Conservation (phyloP, 768 basidiomycete species). For the Galerina marginata region DNA sequence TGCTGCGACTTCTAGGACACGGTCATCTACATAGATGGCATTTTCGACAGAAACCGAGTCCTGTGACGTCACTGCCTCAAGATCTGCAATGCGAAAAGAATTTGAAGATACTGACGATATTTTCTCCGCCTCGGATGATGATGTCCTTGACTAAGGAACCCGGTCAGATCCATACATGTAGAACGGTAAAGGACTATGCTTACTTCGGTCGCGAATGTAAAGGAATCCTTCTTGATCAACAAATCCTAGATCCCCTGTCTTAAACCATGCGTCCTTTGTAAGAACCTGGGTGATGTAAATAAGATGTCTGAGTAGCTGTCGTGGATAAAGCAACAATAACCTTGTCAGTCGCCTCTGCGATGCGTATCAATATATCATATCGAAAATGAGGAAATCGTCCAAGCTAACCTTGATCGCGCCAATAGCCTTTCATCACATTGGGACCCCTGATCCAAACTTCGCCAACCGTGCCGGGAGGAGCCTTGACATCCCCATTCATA, state of each 20-base stretch:
- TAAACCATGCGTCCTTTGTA: constrained; percentile 62
- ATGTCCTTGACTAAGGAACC: constrained; percentile 58
- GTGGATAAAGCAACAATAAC: constrained; percentile 15
- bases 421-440: constrained; percentile 68
- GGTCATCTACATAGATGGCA: constrained; percentile 57
- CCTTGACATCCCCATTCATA: constrained; percentile 41
- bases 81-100: background rate
- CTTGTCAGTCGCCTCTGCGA: constrained; percentile 47
- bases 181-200: constrained; percentile 16
- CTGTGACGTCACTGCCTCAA: constrained; percentile 29
- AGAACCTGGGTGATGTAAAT: constrained; percentile 27
- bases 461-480: constrained; percentile 45
- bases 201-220: constrained; percentile 60
- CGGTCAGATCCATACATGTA: constrained; percentile 3
- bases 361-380: background rate
- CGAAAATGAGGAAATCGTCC: background rate
- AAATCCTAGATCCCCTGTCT: constrained; percentile 58
- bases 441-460: constrained; percentile 65
- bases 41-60: constrained; percentile 69
- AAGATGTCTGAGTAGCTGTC: background rate
- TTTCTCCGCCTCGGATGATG: constrained; percentile 69
- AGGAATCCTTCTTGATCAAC: constrained; percentile 63
- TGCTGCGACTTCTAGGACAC: constrained; percentile 63
- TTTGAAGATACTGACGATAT: constrained; percentile 49
- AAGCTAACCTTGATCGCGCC: constrained; percentile 55